Evolutionary conservation across 116 monocot species (phyloP).

Genomic region (Phalaenopsis hybrid): DNA sequence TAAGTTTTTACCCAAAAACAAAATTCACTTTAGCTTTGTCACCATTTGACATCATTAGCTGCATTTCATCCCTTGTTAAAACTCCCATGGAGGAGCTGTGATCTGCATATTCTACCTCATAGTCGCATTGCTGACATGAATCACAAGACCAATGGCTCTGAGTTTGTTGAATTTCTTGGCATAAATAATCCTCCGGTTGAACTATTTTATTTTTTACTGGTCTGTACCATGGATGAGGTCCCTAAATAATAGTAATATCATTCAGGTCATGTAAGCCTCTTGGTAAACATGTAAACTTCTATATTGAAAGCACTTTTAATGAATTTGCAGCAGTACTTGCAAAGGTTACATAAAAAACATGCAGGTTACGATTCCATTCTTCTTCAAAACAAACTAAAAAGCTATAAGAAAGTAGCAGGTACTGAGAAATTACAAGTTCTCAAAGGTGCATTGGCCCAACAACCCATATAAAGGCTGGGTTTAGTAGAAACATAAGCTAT

Average conservation of each 20-base stretch:
- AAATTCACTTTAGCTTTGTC: conserved; percentile 34
- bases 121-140: conserved; percentile 69
- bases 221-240: conserved; percentile 79
- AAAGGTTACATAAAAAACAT: background rate
- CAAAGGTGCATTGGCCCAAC: background rate
- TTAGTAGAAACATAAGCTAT: background rate
- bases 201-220: conserved; percentile 63
- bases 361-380: background rate
- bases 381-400: background rate
- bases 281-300: background rate
- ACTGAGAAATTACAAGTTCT: conserved; percentile 3
- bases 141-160: conserved; percentile 39
- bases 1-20: conserved; percentile 66
- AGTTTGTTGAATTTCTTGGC: conserved; percentile 60
- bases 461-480: background rate
- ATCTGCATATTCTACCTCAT: conserved; percentile 87
- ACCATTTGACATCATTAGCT: conserved; percentile 36
- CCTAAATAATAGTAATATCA: conserved; percentile 25
- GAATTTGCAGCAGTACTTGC: background rate
- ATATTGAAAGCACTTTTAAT: background rate
- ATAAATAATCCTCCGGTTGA: conserved; percentile 47
- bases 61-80: conserved; percentile 67
- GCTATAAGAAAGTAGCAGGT: background rate
- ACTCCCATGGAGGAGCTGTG: conserved; percentile 86
- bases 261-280: background rate